Evolutionary conservation across 768 basidiomycete genomes (phyloP), one percentile per base, ranked within the genome.

Genomic region (Phylloporus sp.): DNA sequence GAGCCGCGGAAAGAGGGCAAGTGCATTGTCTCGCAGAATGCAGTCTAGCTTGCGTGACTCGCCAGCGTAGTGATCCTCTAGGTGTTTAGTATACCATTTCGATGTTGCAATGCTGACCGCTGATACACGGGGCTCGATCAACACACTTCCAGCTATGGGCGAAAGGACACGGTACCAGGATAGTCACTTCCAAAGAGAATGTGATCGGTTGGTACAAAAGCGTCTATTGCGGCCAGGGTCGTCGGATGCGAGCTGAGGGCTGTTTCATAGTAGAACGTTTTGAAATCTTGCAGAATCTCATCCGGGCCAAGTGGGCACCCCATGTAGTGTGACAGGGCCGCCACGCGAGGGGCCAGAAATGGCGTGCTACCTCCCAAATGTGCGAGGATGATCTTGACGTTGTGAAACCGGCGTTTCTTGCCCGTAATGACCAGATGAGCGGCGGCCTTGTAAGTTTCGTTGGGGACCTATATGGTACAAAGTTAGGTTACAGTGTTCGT

Each of bases 391-490:
- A 87, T 78, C 46, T 76, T 81, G 53, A 79, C 70, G 44, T 78
- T 66, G 18, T 73, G 63, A 55, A 77, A 86, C 49, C 71, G 76
- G 34, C 84, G 80, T 62, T 83, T 86, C 57, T 72, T 76, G 37
- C 84, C 82, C 0, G 82, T 77, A 20, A 88, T 80, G 37, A 89
- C 84, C 38, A 90, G 75, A 58, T 86, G 83, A 4, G 85, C 80
- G 27, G 85, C 85, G 2, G 84, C 87, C 67, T 87, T 88, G 72
- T 80, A 87, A 0, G 86, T 90, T 64, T 89, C 86, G 59, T 86
- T 82, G 7, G 86, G 86, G 0, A 86, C 84, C 86, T 88, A 45
- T 45, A 32, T 31, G 34, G 18, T 27, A 22, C 28, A 42, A 46
- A 20, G 49, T 52, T 42, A 42, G 20, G 49, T 42, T 48, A 47